Evolutionary conservation across 305 asterid species (phyloP).

Genomic region (Andrographis paniculata): DNA sequence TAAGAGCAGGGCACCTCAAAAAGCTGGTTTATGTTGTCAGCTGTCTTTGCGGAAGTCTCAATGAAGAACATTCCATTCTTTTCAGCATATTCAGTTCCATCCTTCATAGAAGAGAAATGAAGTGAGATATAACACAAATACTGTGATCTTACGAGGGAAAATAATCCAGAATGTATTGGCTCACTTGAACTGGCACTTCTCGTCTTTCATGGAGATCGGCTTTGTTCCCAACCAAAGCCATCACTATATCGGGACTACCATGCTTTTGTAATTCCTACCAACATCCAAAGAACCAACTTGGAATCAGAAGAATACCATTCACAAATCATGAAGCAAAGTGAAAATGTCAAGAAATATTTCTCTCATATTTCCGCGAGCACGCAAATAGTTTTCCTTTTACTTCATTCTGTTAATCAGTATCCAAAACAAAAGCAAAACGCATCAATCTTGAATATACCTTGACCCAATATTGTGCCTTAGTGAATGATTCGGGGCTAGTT

Average conservation of each 20-base stretch:
- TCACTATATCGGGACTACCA: conserved; percentile 89
- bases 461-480: conserved; percentile 85
- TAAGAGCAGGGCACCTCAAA: conserved; percentile 61
- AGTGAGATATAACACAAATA: conserved; percentile 5
- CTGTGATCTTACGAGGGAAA: conserved; percentile 9
- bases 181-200: conserved; percentile 77
- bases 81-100: conserved; percentile 78
- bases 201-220: conserved; percentile 92
- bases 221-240: conserved; percentile 98
- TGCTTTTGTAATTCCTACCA: conserved; percentile 88
- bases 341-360: not conserved
- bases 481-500: conserved; percentile 68
- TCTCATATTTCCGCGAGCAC: conserved; percentile 3
- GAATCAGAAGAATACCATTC: conserved; percentile 4
- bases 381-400: not conserved
- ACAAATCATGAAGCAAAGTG: conserved; percentile 1
- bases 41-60: conserved; percentile 98
- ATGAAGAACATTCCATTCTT: conserved; percentile 96
- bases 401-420: not conserved
- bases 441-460: conserved; percentile 46
- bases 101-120: conserved; percentile 34
- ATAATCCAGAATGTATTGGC: conserved; percentile 18
- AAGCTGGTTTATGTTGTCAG: conserved; percentile 98
- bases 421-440: not conserved
- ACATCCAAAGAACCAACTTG: conserved; percentile 13